Conservation (phyloP, 2,329 filamentous ascomycete genomes). For the Fusarium hainanense region DNA sequence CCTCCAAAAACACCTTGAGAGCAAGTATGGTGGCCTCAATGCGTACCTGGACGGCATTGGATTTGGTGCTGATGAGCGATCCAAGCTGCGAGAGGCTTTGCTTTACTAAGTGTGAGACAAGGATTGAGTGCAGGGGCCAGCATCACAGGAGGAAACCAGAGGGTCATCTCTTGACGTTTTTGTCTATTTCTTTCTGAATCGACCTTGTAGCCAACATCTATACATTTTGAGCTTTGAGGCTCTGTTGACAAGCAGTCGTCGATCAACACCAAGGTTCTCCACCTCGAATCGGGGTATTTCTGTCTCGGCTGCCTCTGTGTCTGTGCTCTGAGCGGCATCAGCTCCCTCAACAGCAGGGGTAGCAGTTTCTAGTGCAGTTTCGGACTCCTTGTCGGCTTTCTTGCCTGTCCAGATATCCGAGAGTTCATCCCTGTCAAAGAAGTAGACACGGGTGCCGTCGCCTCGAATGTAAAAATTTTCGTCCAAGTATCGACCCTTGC, state of each 20-base stretch:
- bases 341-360: conserved; percentile 2
- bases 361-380: conserved; percentile 9
- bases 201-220: conserved; percentile 92
- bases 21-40: conserved; percentile 73
- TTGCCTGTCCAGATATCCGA: conserved; percentile 78
- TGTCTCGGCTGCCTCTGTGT: conserved; percentile 24
- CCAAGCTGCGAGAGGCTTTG: conserved; percentile 54
- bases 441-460: conserved; percentile 96
- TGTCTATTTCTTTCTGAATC: conserved; percentile 75
- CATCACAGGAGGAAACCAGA: neutral
- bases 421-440: conserved; percentile 91
- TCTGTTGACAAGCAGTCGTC: conserved; percentile 90
- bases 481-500: conserved; percentile 91
- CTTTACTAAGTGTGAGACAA: conserved; percentile 49
- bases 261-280: conserved; percentile 83
- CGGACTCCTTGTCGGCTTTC: conserved; percentile 35
- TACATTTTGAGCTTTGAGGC: conserved; percentile 97
- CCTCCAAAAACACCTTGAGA: conserved; percentile 67
- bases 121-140: neutral
- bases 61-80: conserved; percentile 59
- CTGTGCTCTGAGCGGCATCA: conserved; percentile 24
- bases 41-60: conserved; percentile 74
- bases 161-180: conserved; percentile 30
- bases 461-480: conserved; percentile 98
- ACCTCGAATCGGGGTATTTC: conserved; percentile 70